Percentiles rank a stretch among this genome's conserved stretches.
These are phyloP conservation scores for Vitis labrusca DNA, from an alignment of 164 flowering plant species.

Conservation along the genomic window DNA sequence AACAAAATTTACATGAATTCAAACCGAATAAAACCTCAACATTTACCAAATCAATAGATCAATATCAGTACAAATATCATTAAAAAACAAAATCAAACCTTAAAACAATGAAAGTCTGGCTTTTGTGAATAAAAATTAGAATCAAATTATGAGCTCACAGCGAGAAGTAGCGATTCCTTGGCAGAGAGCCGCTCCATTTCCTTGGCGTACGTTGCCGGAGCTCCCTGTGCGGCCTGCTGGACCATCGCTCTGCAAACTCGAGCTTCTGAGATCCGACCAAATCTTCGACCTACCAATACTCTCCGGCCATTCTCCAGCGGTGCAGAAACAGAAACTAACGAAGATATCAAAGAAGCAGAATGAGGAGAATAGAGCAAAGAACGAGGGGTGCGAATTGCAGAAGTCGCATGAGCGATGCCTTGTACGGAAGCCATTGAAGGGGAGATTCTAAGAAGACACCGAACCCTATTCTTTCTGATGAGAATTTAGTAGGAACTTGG, in stretches of 20 bases:
- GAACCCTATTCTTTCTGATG: too few species aligned
- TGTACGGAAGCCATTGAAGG: conserved; percentile 34
- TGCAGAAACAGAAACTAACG: conserved; percentile 2
- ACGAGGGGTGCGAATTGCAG: conserved; percentile 21
- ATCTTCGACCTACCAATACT: conserved; percentile 9
- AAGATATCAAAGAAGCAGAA: background rate
- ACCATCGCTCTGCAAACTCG: conserved; percentile 54
- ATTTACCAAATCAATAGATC: too few species aligned
- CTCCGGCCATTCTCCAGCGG: conserved; percentile 17
- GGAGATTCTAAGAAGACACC: background rate
- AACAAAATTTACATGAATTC: too few species aligned
- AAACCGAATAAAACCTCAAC: too few species aligned
- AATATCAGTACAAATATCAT: too few species aligned
- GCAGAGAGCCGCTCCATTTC: conserved; percentile 95
- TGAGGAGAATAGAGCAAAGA: conserved; percentile 15
- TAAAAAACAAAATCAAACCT: background rate
- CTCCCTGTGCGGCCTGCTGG: conserved; percentile 60
- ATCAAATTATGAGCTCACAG: conserved; percentile 38
- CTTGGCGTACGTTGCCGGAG: conserved; percentile 76
- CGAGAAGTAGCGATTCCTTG: conserved; percentile 87
- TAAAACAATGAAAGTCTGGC: background rate
- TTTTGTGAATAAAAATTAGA: background rate
- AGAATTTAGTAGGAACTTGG: too few species aligned
- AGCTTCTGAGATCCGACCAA: conserved; percentile 12
- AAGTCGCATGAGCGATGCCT: conserved; percentile 15